Percentiles rank a stretch among this genome's conserved stretches.
Evolutionary conservation across 306 rosid species (phyloP).

Genomic region (Cicer cuneatum): DNA sequence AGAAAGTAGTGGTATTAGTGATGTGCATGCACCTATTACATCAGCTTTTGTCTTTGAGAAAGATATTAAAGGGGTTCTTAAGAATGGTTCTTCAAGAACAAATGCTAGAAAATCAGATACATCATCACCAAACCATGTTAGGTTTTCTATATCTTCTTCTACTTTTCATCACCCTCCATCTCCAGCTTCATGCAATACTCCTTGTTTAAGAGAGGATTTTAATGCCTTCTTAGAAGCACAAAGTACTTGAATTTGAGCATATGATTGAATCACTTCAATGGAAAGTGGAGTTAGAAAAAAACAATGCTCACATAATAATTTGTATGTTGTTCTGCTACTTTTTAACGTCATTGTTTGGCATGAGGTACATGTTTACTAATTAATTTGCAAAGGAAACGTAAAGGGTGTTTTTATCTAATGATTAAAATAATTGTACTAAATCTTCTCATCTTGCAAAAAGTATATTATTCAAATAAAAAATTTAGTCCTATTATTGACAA

Average conservation of each 20-base stretch:
- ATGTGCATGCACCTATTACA: slow-evolving; percentile 60
- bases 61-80: slow-evolving; percentile 57
- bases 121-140: slow-evolving; percentile 58
- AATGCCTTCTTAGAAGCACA: slow-evolving; percentile 72
- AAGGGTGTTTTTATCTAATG: background rate
- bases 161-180: slow-evolving; percentile 51
- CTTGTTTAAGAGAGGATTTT: slow-evolving; percentile 60
- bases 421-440: background rate
- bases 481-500: background rate
- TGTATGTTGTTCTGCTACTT: background rate
- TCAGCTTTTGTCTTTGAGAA: slow-evolving; percentile 69
- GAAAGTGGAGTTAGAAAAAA: background rate
- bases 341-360: background rate
- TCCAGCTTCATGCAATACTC: slow-evolving; percentile 54
- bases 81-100: slow-evolving; percentile 50
- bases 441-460: background rate
- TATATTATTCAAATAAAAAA: slow-evolving; percentile 8
- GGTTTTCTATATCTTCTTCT: slow-evolving; percentile 60
- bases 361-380: background rate
- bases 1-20: slow-evolving; percentile 46
- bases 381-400: background rate
- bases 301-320: background rate
- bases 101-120: slow-evolving; percentile 56
- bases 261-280: slow-evolving; percentile 6
- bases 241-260: background rate